These are phyloP conservation scores for Botrytis paeoniae DNA, from an alignment of 2,329 filamentous ascomycete species.

Conservation along the genomic window DNA sequence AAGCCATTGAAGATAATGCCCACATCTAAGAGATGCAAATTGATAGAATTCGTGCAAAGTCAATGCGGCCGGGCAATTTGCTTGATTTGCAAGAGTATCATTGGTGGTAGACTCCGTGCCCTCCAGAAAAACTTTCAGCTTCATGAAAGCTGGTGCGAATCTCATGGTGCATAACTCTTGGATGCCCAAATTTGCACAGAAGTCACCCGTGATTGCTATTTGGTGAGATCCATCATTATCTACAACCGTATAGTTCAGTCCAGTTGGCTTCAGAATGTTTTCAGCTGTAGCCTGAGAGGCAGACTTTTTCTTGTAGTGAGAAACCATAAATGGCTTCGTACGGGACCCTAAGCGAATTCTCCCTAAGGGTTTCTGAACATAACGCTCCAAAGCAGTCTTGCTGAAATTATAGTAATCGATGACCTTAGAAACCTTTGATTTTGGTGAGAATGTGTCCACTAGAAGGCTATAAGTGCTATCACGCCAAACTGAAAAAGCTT, in stretches of 20 bases:
- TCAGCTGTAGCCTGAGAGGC: constrained; percentile 35
- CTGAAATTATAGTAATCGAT: constrained; percentile 8
- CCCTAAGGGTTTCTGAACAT: neutral
- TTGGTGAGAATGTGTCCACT: constrained; percentile 39
- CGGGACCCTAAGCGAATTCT: constrained; percentile 27
- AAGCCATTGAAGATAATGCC: constrained; percentile 50
- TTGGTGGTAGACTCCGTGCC: constrained; percentile 44
- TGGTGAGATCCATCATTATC: constrained; percentile 34
- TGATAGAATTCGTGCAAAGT: constrained; percentile 53
- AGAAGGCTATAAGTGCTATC: constrained; percentile 46
- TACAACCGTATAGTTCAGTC: constrained; percentile 42
- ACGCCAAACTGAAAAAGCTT: constrained; percentile 47
- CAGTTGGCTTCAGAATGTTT: constrained; percentile 47
- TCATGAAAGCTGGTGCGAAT: constrained; percentile 33
- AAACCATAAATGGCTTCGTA: constrained; percentile 26
- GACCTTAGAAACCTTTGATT: neutral
- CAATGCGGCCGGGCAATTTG: constrained; percentile 47
- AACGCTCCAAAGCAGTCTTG: constrained; percentile 18
- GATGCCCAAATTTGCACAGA: constrained; percentile 29
- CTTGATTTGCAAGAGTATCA: constrained; percentile 49
- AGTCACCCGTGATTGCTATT: constrained; percentile 19
- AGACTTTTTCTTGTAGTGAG: constrained; percentile 37
- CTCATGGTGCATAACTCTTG: constrained; percentile 42
- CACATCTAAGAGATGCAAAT: constrained; percentile 49
- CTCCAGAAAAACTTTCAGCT: constrained; percentile 29